phyloP scores from a whole-genome alignment of 805 yeast species.

The Candida succiphila region DNA sequence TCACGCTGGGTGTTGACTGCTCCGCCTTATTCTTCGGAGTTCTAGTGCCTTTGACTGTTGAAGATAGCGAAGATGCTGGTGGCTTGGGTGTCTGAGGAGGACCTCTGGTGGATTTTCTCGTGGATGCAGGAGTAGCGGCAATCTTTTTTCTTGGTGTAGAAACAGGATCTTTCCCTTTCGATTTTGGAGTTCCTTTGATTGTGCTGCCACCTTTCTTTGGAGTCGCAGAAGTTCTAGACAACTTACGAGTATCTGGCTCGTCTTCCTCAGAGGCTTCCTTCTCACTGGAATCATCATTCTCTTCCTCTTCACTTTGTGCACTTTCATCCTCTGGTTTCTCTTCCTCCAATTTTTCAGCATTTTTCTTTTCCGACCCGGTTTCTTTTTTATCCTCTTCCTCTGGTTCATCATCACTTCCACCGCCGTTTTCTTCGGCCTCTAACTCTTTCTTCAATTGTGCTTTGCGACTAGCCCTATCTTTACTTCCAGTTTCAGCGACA shows the following conservation, averaged over 20 bases:
- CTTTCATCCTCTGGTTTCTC: slow-evolving; percentile 1
- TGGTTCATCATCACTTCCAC: not conserved
- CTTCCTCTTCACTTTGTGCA: not conserved
- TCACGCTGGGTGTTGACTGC: not conserved
- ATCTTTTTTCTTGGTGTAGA: slow-evolving; percentile 9
- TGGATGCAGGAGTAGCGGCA: not conserved
- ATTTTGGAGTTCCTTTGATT: slow-evolving; percentile 4
- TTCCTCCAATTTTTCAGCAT: not conserved
- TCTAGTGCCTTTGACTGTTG: not conserved
- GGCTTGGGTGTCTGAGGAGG: too few species aligned
- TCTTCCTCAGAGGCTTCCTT: too few species aligned
- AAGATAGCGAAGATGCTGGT: too few species aligned
- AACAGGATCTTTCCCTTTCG: slow-evolving; percentile 7
- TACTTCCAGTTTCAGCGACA: slow-evolving; percentile 1
- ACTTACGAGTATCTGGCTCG: too few species aligned
- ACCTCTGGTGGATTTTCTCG: too few species aligned
- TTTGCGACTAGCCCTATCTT: too few species aligned
- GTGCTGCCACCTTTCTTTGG: slow-evolving; percentile 1
- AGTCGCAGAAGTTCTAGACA: not conserved
- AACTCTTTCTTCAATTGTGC: slow-evolving; percentile 3
- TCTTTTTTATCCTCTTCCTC: slow-evolving; percentile 3
- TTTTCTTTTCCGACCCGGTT: slow-evolving; percentile 1
- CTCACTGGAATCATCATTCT: slow-evolving; percentile 1
- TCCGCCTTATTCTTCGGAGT: not conserved
- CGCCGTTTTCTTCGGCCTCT: slow-evolving; percentile 1